phyloP scores from a whole-genome alignment of 73 alveolate species.

The Paramecium caudatum region DNA sequence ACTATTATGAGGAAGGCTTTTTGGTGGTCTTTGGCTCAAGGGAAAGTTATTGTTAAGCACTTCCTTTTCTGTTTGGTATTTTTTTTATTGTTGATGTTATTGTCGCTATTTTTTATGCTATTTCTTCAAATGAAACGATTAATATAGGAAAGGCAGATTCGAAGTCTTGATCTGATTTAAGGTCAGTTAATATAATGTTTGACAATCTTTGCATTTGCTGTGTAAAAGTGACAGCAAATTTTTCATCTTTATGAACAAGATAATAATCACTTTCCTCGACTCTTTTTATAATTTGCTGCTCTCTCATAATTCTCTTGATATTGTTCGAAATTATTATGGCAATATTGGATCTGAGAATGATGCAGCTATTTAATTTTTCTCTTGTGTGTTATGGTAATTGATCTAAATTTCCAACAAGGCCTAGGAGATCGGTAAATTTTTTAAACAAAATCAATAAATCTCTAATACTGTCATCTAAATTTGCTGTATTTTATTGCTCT shows the following conservation, averaged over 20 bases:
- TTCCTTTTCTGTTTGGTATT: not conserved
- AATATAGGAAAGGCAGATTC: conserved; percentile 47
- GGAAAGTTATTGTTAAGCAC: not conserved
- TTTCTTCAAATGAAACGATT: not conserved
- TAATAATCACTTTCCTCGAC: conserved; percentile 53
- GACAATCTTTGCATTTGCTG: conserved; percentile 26
- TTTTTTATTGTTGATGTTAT: not conserved
- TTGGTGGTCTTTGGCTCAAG: not conserved
- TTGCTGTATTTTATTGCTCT: not conserved
- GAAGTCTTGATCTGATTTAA: conserved; percentile 50
- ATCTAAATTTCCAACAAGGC: conserved; percentile 32
- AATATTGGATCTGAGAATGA: conserved; percentile 16
- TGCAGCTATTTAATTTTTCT: conserved; percentile 29
- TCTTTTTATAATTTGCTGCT: conserved; percentile 30
- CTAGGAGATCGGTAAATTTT: not conserved
- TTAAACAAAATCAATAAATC: not conserved
- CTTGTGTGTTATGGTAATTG: conserved; percentile 34
- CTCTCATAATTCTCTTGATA: conserved; percentile 10
- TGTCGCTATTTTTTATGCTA: not conserved
- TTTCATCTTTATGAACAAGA: conserved; percentile 36
- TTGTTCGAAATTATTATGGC: conserved; percentile 2
- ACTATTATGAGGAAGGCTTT: conserved; percentile 17
- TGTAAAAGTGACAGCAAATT: not conserved
- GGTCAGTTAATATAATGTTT: conserved; percentile 2
- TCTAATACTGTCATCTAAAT: not conserved